These are phyloP conservation scores for Microdochium trichocladiopsis DNA, from an alignment of 2,329 filamentous ascomycete species.

Conservation along the genomic window DNA sequence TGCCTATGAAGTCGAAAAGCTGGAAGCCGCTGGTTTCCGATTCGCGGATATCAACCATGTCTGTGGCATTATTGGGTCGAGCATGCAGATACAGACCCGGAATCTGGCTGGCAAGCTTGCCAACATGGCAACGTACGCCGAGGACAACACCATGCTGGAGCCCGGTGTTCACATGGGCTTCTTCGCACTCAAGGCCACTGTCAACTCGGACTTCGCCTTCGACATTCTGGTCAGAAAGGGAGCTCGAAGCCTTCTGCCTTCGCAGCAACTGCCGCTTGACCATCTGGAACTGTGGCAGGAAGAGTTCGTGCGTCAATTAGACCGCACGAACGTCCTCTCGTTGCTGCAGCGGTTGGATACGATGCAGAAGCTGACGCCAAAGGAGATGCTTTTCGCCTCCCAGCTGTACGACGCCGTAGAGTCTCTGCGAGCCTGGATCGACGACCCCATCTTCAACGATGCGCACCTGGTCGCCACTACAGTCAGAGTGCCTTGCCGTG, in stretches of 20 bases:
- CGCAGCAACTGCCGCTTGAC: constrained; percentile 43
- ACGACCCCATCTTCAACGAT: constrained; percentile 32
- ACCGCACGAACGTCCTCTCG: constrained; percentile 31
- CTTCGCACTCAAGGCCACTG: constrained; percentile 47
- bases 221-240: constrained; percentile 54
- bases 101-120: constrained; percentile 56
- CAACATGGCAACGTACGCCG: constrained; percentile 57
- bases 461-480: constrained; percentile 29
- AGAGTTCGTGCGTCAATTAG: constrained; percentile 44
- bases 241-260: constrained; percentile 53
- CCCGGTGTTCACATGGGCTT: constrained; percentile 51
- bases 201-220: constrained; percentile 33
- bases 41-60: constrained; percentile 68
- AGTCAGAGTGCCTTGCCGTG: constrained; percentile 29
- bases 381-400: constrained; percentile 35
- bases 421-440: constrained; percentile 26
- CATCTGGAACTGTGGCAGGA: constrained; percentile 47
- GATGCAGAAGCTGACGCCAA: constrained; percentile 26
- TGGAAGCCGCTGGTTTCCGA: constrained; percentile 69
- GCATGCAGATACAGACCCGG: constrained; percentile 63
- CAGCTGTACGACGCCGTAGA: constrained; percentile 32
- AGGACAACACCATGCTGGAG: constrained; percentile 35
- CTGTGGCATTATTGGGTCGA: constrained; percentile 58
- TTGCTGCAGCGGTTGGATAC: constrained; percentile 29
- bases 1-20: constrained; percentile 50